phyloP scores from a whole-genome alignment of 2,329 filamentous ascomycete genomes.

The Fusarium sarcochroum region DNA sequence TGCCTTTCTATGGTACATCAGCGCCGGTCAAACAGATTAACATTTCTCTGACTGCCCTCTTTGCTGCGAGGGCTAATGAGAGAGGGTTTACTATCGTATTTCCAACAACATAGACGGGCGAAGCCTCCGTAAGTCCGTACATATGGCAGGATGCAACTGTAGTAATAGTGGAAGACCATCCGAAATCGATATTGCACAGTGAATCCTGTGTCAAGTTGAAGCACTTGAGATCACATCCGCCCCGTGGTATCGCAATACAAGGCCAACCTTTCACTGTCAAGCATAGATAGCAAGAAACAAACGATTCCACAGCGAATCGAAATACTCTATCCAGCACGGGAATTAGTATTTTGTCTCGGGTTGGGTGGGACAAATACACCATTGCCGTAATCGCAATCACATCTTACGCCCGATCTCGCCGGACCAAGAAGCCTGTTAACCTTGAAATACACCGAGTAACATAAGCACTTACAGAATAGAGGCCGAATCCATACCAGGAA shows the following conservation, averaged over 20 bases:
- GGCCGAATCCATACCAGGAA: constrained; percentile 6
- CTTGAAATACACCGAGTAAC: background rate
- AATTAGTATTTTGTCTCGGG: background rate
- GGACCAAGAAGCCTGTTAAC: background rate
- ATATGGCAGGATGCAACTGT: too few relatives aligned
- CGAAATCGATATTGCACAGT: too few relatives aligned
- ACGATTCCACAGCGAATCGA: background rate
- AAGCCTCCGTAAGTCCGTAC: too few relatives aligned
- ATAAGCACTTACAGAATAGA: constrained; percentile 9
- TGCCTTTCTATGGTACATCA: too few relatives aligned
- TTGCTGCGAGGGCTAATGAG: background rate
- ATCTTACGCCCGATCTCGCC: background rate
- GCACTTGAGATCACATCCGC: too few relatives aligned
- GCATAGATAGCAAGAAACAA: background rate
- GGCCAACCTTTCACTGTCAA: too few relatives aligned
- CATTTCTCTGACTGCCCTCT: background rate
- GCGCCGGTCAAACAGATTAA: background rate
- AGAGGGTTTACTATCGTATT: background rate
- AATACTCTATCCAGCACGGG: background rate
- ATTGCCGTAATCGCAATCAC: background rate
- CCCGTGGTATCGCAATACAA: background rate
- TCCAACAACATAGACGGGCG: background rate
- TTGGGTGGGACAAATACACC: background rate
- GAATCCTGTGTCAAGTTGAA: too few relatives aligned
- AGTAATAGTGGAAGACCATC: too few relatives aligned